These are phyloP conservation scores for Ophiocordyceps camponoti-floridani DNA, from an alignment of 2,329 filamentous ascomycete species.

Conservation along the genomic window DNA sequence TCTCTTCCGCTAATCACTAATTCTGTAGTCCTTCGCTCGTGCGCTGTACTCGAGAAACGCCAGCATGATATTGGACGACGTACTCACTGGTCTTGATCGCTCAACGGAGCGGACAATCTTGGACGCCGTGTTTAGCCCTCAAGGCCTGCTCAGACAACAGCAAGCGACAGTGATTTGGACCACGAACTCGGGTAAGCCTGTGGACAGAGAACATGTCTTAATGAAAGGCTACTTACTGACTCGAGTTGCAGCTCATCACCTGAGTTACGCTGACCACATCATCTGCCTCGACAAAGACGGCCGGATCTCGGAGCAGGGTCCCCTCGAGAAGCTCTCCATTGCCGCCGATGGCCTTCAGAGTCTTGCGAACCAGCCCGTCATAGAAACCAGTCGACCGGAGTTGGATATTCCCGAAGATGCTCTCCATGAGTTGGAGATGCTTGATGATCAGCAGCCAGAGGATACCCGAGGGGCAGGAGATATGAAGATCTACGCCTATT, in stretches of 20 bases:
- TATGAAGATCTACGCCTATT: constrained; percentile 5
- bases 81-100: constrained; percentile 16
- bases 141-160: constrained; percentile 11
- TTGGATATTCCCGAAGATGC: constrained; percentile 5
- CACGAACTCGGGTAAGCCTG: constrained; percentile 8
- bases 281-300: constrained; percentile 8
- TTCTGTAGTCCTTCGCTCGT: constrained; percentile 7
- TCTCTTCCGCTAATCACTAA: not conserved
- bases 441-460: constrained; percentile 3
- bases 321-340: constrained; percentile 3
- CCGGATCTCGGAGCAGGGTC: constrained; percentile 7
- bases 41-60: constrained; percentile 8
- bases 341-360: constrained; percentile 2
- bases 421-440: constrained; percentile 4
- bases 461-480: constrained; percentile 4
- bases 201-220: not conserved
- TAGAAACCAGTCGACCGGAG: not conserved
- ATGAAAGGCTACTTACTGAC: not conserved
- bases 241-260: constrained; percentile 4
- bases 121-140: constrained; percentile 13
- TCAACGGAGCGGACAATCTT: constrained; percentile 20
- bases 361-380: constrained; percentile 1
- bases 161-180: constrained; percentile 9
- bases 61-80: constrained; percentile 14
- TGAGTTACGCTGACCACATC: constrained; percentile 8